Evolutionary conservation across 148 eudicot genomes (phyloP).

Genomic region (Camellia lanceoleosa): DNA sequence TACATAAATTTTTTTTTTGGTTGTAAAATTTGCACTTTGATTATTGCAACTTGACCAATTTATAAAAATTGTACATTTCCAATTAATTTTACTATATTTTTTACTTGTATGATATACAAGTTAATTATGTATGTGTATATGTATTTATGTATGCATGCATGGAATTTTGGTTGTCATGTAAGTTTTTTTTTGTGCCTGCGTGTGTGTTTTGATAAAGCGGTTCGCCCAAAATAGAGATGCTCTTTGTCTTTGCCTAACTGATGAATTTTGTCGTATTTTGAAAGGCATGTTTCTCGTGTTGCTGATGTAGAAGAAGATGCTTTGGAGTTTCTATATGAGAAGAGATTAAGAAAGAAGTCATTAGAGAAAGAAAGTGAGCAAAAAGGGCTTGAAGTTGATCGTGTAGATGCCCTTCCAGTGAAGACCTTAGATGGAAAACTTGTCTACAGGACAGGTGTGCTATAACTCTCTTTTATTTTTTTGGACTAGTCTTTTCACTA

Average conservation of each 20-base stretch:
- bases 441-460: constrained; percentile 59
- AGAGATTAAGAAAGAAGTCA: constrained; percentile 41
- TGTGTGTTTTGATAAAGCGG: neutral
- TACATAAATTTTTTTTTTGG: neutral
- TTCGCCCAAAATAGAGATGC: neutral
- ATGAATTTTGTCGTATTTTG: constrained; percentile 3
- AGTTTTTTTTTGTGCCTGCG: too few relatives aligned
- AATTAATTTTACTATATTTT: neutral
- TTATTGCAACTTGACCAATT: neutral
- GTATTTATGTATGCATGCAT: neutral
- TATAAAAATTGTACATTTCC: neutral
- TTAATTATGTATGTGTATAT: neutral
- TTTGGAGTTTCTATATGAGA: constrained; percentile 64
- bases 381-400: constrained; percentile 68
- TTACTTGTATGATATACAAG: neutral
- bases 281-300: constrained; percentile 83
- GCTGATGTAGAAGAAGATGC: constrained; percentile 79
- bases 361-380: constrained; percentile 47
- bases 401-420: constrained; percentile 88
- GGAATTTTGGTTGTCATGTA: neutral
- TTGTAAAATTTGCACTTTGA: neutral
- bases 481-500: neutral
- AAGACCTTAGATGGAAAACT: constrained; percentile 81
- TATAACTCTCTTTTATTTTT: neutral
- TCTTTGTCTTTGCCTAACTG: neutral